Evolutionary conservation across 208 protist species (phyloP).

Genomic region (Wallacemonas collosoma): DNA sequence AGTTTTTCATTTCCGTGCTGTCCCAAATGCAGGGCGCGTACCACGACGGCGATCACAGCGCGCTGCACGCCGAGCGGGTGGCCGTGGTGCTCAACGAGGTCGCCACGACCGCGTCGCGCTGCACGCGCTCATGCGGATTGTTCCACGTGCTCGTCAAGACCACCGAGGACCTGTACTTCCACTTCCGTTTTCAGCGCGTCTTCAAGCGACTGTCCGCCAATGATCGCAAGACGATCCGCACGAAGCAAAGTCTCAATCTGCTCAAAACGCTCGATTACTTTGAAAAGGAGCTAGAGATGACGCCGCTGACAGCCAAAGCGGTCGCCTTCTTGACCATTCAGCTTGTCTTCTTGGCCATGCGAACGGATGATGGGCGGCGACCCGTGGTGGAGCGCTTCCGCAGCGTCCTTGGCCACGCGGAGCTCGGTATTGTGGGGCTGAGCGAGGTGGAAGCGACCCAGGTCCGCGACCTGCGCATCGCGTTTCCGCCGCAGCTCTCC

Average conservation of each 20-base stretch:
- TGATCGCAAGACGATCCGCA: slow-evolving; percentile 80
- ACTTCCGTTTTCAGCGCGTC: slow-evolving; percentile 79
- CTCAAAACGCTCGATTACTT: slow-evolving; percentile 89
- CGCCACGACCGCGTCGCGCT: slow-evolving; percentile 62
- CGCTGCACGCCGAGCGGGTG: slow-evolving; percentile 70
- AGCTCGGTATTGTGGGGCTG: slow-evolving; percentile 75
- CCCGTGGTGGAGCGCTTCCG: slow-evolving; percentile 72
- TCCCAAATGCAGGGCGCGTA: slow-evolving; percentile 88
- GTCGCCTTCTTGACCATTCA: slow-evolving; percentile 82
- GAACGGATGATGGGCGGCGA: slow-evolving; percentile 36
- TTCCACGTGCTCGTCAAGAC: slow-evolving; percentile 71
- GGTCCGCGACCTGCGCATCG: slow-evolving; percentile 79
- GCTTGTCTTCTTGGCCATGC: slow-evolving; percentile 75
- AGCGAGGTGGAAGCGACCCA: slow-evolving; percentile 62
- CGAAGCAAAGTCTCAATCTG: slow-evolving; percentile 62
- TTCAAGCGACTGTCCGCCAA: slow-evolving; percentile 62
- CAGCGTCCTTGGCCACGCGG: slow-evolving; percentile 47
- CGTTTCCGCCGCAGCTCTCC: slow-evolving; percentile 88
- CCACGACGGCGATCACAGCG: slow-evolving; percentile 41
- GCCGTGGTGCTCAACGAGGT: slow-evolving; percentile 70
- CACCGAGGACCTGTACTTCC: slow-evolving; percentile 85
- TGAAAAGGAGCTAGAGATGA: slow-evolving; percentile 70
- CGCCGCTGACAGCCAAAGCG: slow-evolving; percentile 63
- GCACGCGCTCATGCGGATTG: slow-evolving; percentile 70
- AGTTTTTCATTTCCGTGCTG: slow-evolving; percentile 77